Percentiles rank a stretch among this genome's conserved stretches.
Evolutionary conservation across 306 rosid genomes (phyloP).

Genomic region (Sphenostylis stenocarpa): DNA sequence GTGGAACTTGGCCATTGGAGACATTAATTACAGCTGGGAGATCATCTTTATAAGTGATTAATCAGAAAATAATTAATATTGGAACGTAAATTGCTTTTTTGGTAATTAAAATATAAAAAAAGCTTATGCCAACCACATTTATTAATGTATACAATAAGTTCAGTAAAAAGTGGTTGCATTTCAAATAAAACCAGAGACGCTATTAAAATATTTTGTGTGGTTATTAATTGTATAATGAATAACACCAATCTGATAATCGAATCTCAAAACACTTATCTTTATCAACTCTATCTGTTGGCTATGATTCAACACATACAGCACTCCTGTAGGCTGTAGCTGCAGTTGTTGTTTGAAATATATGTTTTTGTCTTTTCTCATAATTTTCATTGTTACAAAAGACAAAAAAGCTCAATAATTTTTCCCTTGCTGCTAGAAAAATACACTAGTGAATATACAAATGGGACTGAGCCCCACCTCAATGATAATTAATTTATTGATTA

Average conservation of each 20-base stretch:
- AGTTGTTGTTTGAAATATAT: conserved; percentile 28
- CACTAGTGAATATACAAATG: background rate
- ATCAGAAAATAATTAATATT: too few species aligned
- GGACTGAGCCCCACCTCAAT: background rate
- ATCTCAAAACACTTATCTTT: conserved; percentile 27
- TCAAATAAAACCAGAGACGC: background rate
- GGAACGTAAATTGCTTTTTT: too few species aligned
- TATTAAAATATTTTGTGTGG: background rate
- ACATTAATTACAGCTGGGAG: too few species aligned
- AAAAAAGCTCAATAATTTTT: conserved; percentile 33
- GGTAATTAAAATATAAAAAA: too few species aligned
- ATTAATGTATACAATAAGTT: too few species aligned
- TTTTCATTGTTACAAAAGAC: conserved; percentile 36
- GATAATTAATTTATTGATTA: too few species aligned
- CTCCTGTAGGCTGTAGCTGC: conserved; percentile 4
- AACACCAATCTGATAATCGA: conserved; percentile 28
- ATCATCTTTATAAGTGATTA: too few species aligned
- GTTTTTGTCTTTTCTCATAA: conserved; percentile 30
- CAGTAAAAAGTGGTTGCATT: background rate
- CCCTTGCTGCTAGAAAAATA: conserved; percentile 4
- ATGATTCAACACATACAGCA: conserved; percentile 33
- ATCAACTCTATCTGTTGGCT: conserved; percentile 22
- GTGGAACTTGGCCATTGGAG: too few species aligned
- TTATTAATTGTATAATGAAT: background rate
- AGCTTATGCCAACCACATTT: too few species aligned